Conservation (phyloP, 1,139 yeast genomes). For the Hemisphaericaspora xylanilytica region DNA sequence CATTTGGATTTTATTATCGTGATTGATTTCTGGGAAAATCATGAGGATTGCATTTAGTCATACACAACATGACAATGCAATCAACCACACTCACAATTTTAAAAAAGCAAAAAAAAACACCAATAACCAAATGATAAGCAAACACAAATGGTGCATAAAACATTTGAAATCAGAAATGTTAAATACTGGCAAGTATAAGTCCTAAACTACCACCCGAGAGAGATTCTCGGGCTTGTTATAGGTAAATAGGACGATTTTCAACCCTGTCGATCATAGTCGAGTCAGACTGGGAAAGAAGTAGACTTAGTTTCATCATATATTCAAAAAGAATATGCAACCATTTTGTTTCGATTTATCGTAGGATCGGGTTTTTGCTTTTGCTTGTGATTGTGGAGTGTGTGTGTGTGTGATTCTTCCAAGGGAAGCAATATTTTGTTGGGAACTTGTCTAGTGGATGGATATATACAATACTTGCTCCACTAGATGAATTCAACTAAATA, state of each 20-base stretch:
- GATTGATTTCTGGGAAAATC: constrained; percentile 6
- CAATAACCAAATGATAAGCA: constrained; percentile 21
- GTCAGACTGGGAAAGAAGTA: constrained; percentile 78
- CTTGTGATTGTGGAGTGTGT: too few species aligned
- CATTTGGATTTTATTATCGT: not conserved
- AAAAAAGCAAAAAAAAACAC: constrained; percentile 1
- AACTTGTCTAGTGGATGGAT: not conserved
- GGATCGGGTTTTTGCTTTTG: too few species aligned
- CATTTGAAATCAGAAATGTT: constrained; percentile 70
- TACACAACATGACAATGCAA: constrained; percentile 7
- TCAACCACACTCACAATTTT: not conserved
- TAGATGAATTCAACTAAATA: not conserved
- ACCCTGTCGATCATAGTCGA: constrained; percentile 85
- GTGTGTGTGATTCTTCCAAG: too few species aligned
- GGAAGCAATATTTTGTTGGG: not conserved
- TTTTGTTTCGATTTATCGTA: too few species aligned
- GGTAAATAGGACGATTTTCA: constrained; percentile 50
- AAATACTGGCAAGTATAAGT: constrained; percentile 89
- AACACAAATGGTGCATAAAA: too few species aligned
- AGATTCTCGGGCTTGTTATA: not conserved
- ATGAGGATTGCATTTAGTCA: constrained; percentile 8
- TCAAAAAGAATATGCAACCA: too few species aligned
- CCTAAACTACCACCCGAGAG: constrained; percentile 3
- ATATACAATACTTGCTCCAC: not conserved
- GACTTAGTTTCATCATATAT: constrained; percentile 60